Conservation (phyloP, 1,139 yeast genomes). For the Hanseniaspora uvarum region DNA sequence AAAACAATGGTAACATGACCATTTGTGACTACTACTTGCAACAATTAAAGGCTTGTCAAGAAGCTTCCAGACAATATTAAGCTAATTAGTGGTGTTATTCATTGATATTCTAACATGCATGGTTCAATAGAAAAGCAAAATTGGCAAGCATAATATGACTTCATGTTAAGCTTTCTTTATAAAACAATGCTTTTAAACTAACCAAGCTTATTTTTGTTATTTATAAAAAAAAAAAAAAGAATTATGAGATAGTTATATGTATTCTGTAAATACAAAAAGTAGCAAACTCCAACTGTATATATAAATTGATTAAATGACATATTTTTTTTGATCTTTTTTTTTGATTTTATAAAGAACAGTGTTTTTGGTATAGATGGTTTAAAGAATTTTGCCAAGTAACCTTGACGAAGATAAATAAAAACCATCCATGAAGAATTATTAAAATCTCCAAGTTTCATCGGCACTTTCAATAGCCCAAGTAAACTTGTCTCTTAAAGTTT, state of each 20-base stretch:
- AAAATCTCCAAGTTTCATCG: conserved; percentile 81
- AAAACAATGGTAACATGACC: conserved; percentile 90
- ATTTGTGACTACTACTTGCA: conserved; percentile 93
- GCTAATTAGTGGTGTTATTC: not conserved
- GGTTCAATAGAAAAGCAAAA: not conserved
- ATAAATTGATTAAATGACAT: not conserved
- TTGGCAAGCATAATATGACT: not conserved
- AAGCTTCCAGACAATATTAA: conserved; percentile 75
- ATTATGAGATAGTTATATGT: not conserved
- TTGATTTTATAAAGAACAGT: not conserved
- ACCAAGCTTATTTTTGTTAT: not conserved
- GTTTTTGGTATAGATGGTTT: too few relatives aligned
- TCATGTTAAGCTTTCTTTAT: not conserved
- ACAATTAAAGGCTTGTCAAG: conserved; percentile 95
- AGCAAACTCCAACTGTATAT: not conserved
- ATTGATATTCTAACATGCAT: not conserved
- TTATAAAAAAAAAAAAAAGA: not conserved
- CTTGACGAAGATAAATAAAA: not conserved
- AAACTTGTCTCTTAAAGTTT: conserved; percentile 83
- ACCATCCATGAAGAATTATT: conserved; percentile 17
- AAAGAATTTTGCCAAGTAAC: too few relatives aligned
- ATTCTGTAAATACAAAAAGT: not conserved
- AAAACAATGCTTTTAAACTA: not conserved
- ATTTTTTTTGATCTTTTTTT: not conserved
- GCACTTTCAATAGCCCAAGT: conserved; percentile 92